Conservation (phyloP, 2,329 filamentous ascomycete species). For the Blastomyces emzantsi region DNA sequence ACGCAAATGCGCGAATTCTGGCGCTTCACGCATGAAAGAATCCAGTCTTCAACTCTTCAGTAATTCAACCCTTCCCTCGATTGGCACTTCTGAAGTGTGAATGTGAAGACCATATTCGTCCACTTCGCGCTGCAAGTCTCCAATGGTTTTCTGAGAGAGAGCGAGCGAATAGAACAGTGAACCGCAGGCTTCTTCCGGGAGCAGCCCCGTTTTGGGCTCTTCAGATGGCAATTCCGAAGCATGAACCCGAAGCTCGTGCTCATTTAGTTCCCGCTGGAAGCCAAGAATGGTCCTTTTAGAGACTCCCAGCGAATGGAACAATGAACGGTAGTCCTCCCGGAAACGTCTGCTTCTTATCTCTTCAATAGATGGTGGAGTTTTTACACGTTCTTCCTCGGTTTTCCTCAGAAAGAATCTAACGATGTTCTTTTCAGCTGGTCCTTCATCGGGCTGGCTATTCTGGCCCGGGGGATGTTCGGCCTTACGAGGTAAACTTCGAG, state of each 20-base stretch:
- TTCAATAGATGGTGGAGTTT: not conserved
- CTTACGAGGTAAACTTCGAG: not conserved
- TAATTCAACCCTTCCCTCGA: not conserved
- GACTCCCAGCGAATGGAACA: not conserved
- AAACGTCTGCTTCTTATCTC: not conserved
- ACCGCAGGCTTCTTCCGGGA: not conserved
- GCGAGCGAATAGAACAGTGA: constrained; percentile 6
- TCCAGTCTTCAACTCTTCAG: not conserved
- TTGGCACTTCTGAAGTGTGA: not conserved
- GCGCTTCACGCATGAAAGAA: not conserved
- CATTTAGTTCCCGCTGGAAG: not conserved
- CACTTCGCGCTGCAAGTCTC: constrained; percentile 1
- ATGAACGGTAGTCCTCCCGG: not conserved
- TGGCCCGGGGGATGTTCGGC: not conserved
- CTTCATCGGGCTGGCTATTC: not conserved
- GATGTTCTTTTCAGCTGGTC: not conserved
- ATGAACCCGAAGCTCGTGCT: constrained; percentile 1
- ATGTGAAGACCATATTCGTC: not conserved
- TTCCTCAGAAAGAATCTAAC: not conserved
- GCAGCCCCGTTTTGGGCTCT: too few species aligned
- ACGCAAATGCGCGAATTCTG: not conserved
- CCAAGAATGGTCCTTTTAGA: not conserved
- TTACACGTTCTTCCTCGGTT: not conserved
- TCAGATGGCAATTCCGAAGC: not conserved
- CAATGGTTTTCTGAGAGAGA: not conserved